Conservation (phyloP, 805 yeast genomes). For the Kodamaea fukazawae region DNA sequence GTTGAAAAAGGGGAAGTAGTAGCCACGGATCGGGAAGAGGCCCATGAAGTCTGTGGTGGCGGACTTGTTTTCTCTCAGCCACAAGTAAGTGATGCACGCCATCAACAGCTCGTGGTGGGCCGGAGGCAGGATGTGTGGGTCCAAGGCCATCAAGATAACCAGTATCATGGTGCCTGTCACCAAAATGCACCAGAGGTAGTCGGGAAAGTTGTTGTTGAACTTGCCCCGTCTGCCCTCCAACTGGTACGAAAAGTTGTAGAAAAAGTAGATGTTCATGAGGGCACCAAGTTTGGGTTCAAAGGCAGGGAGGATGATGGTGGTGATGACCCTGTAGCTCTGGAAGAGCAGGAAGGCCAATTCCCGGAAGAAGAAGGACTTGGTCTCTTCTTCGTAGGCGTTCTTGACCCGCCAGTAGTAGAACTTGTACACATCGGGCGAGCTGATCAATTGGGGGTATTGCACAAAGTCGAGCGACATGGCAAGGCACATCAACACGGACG, state of each 20-base stretch:
- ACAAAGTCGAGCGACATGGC: slow-evolving; percentile 1
- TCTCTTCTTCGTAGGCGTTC: slow-evolving; percentile 11
- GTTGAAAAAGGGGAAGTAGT: slow-evolving; percentile 49
- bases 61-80: slow-evolving; percentile 58
- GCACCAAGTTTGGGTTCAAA: slow-evolving; percentile 28
- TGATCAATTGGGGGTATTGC: not conserved
- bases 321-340: slow-evolving; percentile 47
- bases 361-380: slow-evolving; percentile 1
- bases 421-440: not conserved
- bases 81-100: slow-evolving; percentile 56
- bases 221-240: slow-evolving; percentile 46
- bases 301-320: slow-evolving; percentile 49
- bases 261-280: slow-evolving; percentile 51
- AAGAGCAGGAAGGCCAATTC: slow-evolving; percentile 10
- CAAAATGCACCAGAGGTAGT: slow-evolving; percentile 53
- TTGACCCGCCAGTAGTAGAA: not conserved
- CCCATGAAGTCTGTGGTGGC: slow-evolving; percentile 52
- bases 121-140: slow-evolving; percentile 8
- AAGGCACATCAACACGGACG: slow-evolving; percentile 24
- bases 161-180: slow-evolving; percentile 46
- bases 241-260: slow-evolving; percentile 56
- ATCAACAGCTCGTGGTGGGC: slow-evolving; percentile 41
- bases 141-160: slow-evolving; percentile 5
- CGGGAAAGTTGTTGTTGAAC: slow-evolving; percentile 50
- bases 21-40: slow-evolving; percentile 52